Conservation (phyloP, 2,329 filamentous ascomycete species). For the Parastagonospora nodorum region DNA sequence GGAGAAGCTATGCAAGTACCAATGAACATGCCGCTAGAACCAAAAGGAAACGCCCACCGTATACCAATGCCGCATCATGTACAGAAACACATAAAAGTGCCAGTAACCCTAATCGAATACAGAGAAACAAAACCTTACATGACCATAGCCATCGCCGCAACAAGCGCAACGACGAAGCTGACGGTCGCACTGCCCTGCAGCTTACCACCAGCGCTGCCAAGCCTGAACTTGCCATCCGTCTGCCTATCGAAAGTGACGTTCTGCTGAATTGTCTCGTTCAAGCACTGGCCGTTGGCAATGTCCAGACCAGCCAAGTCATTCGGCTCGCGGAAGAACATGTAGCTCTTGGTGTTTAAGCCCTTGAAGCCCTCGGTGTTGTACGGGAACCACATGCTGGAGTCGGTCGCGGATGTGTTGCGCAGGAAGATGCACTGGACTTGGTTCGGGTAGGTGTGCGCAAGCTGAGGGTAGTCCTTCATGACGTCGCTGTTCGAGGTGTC, state of each 20-base stretch:
- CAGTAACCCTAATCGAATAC: background rate
- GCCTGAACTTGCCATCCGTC: slow-evolving; percentile 34
- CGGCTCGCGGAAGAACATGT: slow-evolving; percentile 80
- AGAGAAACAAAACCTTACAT: slow-evolving; percentile 21
- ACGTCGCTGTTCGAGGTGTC: slow-evolving; percentile 79
- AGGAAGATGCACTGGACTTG: slow-evolving; percentile 80
- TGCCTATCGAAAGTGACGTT: slow-evolving; percentile 68
- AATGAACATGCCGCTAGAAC: too few species aligned
- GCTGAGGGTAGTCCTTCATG: slow-evolving; percentile 66
- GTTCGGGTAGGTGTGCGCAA: slow-evolving; percentile 69
- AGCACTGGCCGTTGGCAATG: slow-evolving; percentile 69
- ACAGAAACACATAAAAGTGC: background rate
- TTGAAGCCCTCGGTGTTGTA: slow-evolving; percentile 77
- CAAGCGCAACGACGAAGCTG: slow-evolving; percentile 42
- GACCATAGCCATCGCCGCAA: slow-evolving; percentile 30
- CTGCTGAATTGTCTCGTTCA: slow-evolving; percentile 67
- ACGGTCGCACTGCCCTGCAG: slow-evolving; percentile 33
- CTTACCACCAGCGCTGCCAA: slow-evolving; percentile 23
- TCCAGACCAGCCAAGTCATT: slow-evolving; percentile 71
- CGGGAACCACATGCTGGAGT: slow-evolving; percentile 69
- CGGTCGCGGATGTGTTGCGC: slow-evolving; percentile 74
- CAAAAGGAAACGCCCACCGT: too few species aligned
- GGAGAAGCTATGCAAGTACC: too few species aligned
- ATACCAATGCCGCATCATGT: background rate
- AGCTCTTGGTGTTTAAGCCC: slow-evolving; percentile 66